These are phyloP conservation scores for Exutisphaerella laricina DNA, from an alignment of 2,329 filamentous ascomycete genomes.

Conservation along the genomic window DNA sequence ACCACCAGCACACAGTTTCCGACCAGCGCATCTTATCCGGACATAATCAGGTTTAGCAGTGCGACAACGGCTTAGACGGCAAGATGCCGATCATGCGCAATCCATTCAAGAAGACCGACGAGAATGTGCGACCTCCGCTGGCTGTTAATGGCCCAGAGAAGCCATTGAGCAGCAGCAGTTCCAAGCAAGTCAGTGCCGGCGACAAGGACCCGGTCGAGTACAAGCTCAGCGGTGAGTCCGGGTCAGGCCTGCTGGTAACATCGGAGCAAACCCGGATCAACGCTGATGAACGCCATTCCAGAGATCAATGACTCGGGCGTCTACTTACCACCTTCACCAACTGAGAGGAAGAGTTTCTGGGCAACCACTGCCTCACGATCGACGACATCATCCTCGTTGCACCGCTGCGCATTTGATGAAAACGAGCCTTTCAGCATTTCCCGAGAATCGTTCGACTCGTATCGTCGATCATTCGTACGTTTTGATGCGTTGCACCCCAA, in stretches of 20 bases:
- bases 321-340: conserved; percentile 91
- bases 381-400: conserved; percentile 48
- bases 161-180: conserved; percentile 12
- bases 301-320: conserved; percentile 95
- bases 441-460: conserved; percentile 94
- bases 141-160: conserved; percentile 13
- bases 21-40: too few relatives aligned
- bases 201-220: conserved; percentile 44
- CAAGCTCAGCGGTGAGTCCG: conserved; percentile 47
- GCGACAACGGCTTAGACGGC: not conserved
- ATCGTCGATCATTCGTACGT: conserved; percentile 87
- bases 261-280: conserved; percentile 1
- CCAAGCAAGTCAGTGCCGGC: conserved; percentile 39
- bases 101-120: conserved; percentile 36
- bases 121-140: conserved; percentile 28
- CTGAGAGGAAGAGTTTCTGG: conserved; percentile 80
- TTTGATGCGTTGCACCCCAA: too few relatives aligned
- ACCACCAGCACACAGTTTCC: too few relatives aligned
- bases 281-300: conserved; percentile 37
- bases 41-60: too few relatives aligned
- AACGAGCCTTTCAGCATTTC: conserved; percentile 95
- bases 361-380: conserved; percentile 46
- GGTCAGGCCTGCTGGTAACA: conserved; percentile 1
- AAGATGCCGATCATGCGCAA: conserved; percentile 37
- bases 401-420: conserved; percentile 64